Evolutionary conservation across 192 early-diverging fungal species (phyloP), one percentile per base, ranked within the genome.

Genomic region (Coemansia pectinata): DNA sequence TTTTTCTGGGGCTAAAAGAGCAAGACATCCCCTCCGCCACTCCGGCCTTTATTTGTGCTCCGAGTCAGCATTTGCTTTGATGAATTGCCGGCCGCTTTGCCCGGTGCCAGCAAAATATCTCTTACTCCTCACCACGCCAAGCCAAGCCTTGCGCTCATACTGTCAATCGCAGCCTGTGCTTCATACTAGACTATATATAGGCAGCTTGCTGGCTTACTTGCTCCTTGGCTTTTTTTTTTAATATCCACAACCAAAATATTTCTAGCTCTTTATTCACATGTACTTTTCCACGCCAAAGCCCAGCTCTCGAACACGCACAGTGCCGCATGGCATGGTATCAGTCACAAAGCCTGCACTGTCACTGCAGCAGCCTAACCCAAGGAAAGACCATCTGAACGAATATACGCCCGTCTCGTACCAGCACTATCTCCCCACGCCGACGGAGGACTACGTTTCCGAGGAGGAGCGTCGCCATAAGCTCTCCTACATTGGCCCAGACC

Each of bases 401-500:
- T 58, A 34, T 5, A 31, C 12, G 14, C 14, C 29, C 29, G 17
- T 33, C 55, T 2, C 31, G 5, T 58, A 58, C 55, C 55, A 58
- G 31, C 11, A 33, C 31, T 31, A n/a, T 5, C 62, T 64, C 29
- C 69, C 62, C 40, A 71, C 69, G 4, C 69, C 69, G 23, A 62
- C 69, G 1, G 62, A 63, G 9, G 69, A 71, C 62, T 71, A 29
- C 29, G 29, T 17, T 40, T 23, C 60, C 11, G 67, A 40, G 67
- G 57, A 68, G 41, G 57, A 61, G 58, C 38, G 19, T 7, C 58
- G 61, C 29, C 58, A 36, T 34, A 36, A 19, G 40, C 34, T 72
- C 57, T 59, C 71, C n/a, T 63, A 40, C 59, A 38, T 57, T 21
- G 62, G 61, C 17, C 36, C 62, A 23, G 70, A 72, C 62, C 66